These are phyloP conservation scores for Candida ponderosae DNA, from an alignment of 805 yeast genomes.

Conservation along the genomic window DNA sequence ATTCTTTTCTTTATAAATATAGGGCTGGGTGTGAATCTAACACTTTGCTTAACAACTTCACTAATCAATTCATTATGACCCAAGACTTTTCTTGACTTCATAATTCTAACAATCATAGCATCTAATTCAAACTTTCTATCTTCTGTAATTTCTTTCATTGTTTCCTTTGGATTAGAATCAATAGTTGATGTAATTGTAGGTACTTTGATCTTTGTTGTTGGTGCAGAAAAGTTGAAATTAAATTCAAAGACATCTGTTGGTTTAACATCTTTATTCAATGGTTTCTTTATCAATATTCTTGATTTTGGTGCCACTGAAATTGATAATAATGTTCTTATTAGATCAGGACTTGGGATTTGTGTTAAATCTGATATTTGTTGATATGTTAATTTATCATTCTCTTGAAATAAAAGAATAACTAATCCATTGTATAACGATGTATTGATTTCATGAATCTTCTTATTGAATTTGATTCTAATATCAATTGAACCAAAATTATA, in stretches of 20 bases:
- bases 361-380: slow-evolving; percentile 60
- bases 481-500: slow-evolving; percentile 81
- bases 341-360: slow-evolving; percentile 63
- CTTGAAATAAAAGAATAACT: slow-evolving; percentile 66
- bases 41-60: slow-evolving; percentile 54
- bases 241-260: slow-evolving; percentile 56
- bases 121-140: slow-evolving; percentile 64
- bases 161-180: slow-evolving; percentile 31
- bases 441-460: slow-evolving; percentile 66
- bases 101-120: slow-evolving; percentile 82
- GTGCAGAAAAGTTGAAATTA: slow-evolving; percentile 62
- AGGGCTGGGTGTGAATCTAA: slow-evolving; percentile 65
- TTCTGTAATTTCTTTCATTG: slow-evolving; percentile 48
- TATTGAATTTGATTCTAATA: slow-evolving; percentile 59
- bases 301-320: slow-evolving; percentile 79
- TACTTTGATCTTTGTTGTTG: slow-evolving; percentile 64
- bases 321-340: slow-evolving; percentile 72
- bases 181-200: slow-evolving; percentile 45
- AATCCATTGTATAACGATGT: slow-evolving; percentile 79
- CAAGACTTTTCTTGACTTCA: slow-evolving; percentile 64
- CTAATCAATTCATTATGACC: slow-evolving; percentile 60
- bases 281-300: slow-evolving; percentile 64
- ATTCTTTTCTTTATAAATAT: slow-evolving; percentile 62
- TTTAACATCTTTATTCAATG: slow-evolving; percentile 66
- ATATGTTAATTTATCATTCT: slow-evolving; percentile 43